Evolutionary conservation across 345 rosid genomes (phyloP).

Genomic region (Syzygium oleosum): DNA sequence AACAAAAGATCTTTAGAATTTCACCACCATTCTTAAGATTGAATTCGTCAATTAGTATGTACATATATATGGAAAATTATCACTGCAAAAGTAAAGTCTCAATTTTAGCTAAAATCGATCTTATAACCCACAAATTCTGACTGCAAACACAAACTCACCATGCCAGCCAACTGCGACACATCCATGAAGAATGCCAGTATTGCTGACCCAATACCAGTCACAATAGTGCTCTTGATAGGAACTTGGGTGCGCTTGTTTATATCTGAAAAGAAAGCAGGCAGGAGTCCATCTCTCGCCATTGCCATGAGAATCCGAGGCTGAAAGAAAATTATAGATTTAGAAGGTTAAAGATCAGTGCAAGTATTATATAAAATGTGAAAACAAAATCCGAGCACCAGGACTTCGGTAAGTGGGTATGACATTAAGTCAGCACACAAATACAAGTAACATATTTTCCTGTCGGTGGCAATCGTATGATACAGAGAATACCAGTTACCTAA

Average conservation of each 20-base stretch:
- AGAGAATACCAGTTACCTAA: not conserved
- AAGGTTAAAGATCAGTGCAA: not conserved
- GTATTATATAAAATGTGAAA: not conserved
- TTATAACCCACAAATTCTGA: not conserved
- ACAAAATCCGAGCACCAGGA: not conserved
- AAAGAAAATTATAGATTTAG: not conserved
- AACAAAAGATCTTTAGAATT: not conserved
- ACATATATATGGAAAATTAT: not conserved
- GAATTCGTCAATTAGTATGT: not conserved
- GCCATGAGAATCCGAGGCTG: slow-evolving; percentile 95
- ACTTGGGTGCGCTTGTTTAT: slow-evolving; percentile 60
- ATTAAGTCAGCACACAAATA: not conserved
- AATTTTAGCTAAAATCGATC: not conserved
- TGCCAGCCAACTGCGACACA: slow-evolving; percentile 80
- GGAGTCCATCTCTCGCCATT: slow-evolving; percentile 91
- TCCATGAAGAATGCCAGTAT: slow-evolving; percentile 69
- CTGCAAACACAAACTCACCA: slow-evolving; percentile 38
- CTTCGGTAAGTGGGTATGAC: not conserved
- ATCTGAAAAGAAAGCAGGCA: slow-evolving; percentile 76
- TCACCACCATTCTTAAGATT: not conserved
- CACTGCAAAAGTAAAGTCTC: not conserved
- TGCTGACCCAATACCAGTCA: slow-evolving; percentile 68
- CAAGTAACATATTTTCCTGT: not conserved
- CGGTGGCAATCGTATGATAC: not conserved
- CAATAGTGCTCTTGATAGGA: slow-evolving; percentile 71